Evolutionary conservation across 257 asterid species (phyloP), one percentile per base, ranked within the genome.

Genomic region (Nicotiana attenuata): DNA sequence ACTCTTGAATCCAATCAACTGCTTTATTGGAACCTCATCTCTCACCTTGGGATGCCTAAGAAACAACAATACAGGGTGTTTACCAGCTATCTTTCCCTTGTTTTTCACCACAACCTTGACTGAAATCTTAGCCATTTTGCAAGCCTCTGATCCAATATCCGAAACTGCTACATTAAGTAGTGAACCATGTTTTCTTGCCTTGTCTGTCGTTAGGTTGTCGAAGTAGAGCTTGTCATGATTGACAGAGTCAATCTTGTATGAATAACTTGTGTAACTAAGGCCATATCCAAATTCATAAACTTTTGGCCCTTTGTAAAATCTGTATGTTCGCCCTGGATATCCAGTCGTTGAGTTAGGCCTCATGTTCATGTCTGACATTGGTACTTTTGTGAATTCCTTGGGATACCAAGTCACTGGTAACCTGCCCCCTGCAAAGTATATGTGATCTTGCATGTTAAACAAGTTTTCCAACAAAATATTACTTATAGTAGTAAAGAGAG

Each of bases 321-420:
- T 89, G 81, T 93, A 93, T 0, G 97, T 92, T 22, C 98, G 87
- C 0, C 98, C 97, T 1, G 94, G 97, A 83, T 93, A 91, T 17
- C 96, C 93, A 0, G 89, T 82, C 0, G 90, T 81, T 60, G 87
- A 83, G 35, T 90, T 89, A 10, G 98, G 85, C 57, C 97, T 83
- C 98, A 93, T 93, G 82, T 91, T 90, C 97, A 92, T 93, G 68
- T 93, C 90, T 22, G 97, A 90, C 97, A 93, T 93, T 13, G 91
- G 91, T 81, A 91, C 82, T 65, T 86, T 85, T 59, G 26, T 65
- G 82, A 88, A 91, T 11, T 89, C 90, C 84, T 89, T 87, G 7
- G 97, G 97, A 67, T 93, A 93, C 97, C 97, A 93, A 9, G 97
- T 92, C 14, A 89, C 87, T 15, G 97, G 97, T 82, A 93, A 81